phyloP scores from a whole-genome alignment of 306 rosid genomes.

The Senna siamea region DNA sequence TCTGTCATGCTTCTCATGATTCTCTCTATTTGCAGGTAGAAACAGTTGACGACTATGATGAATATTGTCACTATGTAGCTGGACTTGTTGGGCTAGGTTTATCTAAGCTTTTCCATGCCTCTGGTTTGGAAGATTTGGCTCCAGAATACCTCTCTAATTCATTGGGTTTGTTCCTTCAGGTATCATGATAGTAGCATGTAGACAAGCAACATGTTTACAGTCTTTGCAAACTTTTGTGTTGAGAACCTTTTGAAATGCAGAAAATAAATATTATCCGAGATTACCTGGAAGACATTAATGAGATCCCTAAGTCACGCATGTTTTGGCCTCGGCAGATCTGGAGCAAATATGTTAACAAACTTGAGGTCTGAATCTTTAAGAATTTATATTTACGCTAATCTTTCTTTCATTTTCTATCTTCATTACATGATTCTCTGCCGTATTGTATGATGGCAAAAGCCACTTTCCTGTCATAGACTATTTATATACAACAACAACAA shows the following conservation, averaged over 20 bases:
- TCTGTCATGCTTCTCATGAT: no score
- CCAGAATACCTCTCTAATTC: conserved; percentile 78
- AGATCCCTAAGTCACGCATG: conserved; percentile 98
- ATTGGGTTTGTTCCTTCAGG: conserved; percentile 99
- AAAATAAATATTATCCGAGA: conserved; percentile 97
- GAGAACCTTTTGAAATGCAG: conserved; percentile 52
- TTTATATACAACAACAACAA: background rate
- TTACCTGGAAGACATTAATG: conserved; percentile 96
- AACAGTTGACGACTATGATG: conserved; percentile 85
- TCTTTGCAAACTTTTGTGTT: conserved; percentile 32
- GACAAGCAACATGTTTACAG: conserved; percentile 30
- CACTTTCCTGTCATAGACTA: conserved; percentile 14
- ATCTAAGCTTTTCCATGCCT: conserved; percentile 92
- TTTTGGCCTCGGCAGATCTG: conserved; percentile 98
- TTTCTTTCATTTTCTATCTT: conserved; percentile 22
- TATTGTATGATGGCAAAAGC: conserved; percentile 32
- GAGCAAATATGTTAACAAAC: conserved; percentile 90
- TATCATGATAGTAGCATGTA: conserved; percentile 39
- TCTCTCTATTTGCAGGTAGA: conserved; percentile 76
- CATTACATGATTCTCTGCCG: conserved; percentile 11
- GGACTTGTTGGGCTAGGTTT: conserved; percentile 98
- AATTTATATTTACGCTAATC: conserved; percentile 30
- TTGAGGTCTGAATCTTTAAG: conserved; percentile 69
- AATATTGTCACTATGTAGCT: conserved; percentile 97
- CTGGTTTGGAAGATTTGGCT: conserved; percentile 73